These are phyloP conservation scores for Nasturtium officinale DNA, from an alignment of 345 rosid genomes.

Conservation along the genomic window DNA sequence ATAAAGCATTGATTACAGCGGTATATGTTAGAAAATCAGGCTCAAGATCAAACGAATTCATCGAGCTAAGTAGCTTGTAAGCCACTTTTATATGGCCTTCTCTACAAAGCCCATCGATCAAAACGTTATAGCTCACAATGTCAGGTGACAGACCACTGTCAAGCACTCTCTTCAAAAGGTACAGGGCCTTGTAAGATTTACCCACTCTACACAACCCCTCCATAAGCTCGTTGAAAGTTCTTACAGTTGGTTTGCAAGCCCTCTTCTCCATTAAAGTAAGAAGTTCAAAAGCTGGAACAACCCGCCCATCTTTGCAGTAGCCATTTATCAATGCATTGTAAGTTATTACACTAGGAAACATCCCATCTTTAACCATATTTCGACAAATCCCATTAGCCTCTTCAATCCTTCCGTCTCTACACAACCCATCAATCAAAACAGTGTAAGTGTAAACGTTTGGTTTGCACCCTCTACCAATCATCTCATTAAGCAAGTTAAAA, in stretches of 20 bases:
- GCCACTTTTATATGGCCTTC: conserved; percentile 49
- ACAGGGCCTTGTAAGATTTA: conserved; percentile 46
- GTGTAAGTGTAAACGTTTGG: conserved; percentile 53
- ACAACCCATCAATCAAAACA: conserved; percentile 52
- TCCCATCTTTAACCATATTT: conserved; percentile 45
- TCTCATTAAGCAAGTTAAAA: conserved; percentile 48
- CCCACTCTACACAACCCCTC: conserved; percentile 56
- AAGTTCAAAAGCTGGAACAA: conserved; percentile 53
- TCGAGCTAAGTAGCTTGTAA: conserved; percentile 44
- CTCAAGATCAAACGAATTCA: conserved; percentile 40
- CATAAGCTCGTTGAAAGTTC: conserved; percentile 60
- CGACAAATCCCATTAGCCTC: conserved; percentile 51
- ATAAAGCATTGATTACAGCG: conserved; percentile 46
- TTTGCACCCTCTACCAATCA: conserved; percentile 49
- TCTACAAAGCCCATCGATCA: conserved; percentile 53
- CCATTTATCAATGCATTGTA: conserved; percentile 59
- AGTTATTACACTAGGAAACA: conserved; percentile 47
- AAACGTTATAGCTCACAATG: conserved; percentile 47
- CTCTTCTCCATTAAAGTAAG: conserved; percentile 54
- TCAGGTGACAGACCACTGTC: conserved; percentile 49
- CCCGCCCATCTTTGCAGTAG: conserved; percentile 51
- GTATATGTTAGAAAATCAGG: conserved; percentile 49
- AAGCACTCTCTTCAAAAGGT: conserved; percentile 46
- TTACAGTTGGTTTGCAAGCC: conserved; percentile 52
- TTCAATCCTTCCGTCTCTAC: conserved; percentile 51